phyloP scores from a whole-genome alignment of 164 flowering plant genomes.

The Piper longum region DNA sequence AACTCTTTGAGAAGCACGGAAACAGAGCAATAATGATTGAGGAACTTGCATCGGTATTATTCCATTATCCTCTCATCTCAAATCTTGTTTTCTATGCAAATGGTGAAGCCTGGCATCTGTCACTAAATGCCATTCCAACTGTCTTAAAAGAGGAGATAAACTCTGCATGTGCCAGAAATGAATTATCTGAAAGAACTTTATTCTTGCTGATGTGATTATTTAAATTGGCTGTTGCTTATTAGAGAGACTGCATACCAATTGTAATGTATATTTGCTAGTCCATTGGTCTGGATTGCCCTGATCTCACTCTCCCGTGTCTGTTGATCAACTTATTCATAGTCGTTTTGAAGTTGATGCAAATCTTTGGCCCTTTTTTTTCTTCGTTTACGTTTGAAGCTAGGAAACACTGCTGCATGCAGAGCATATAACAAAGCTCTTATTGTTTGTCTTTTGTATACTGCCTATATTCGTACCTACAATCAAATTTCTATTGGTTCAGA shows the following conservation, averaged over 20 bases:
- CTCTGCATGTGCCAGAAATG: too few relatives aligned
- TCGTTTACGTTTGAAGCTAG: not conserved
- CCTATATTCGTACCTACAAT: not conserved
- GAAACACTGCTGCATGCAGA: too few relatives aligned
- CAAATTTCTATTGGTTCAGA: not conserved
- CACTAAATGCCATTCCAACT: too few relatives aligned
- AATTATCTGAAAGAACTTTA: too few relatives aligned
- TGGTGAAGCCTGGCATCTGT: too few relatives aligned
- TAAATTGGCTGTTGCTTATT: too few relatives aligned
- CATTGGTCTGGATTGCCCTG: not conserved
- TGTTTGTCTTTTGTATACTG: not conserved
- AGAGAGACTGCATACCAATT: too few relatives aligned
- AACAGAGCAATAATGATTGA: constrained; percentile 82
- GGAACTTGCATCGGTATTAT: constrained; percentile 87
- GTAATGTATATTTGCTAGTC: not conserved
- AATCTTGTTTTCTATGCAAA: not conserved
- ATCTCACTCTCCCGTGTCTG: not conserved
- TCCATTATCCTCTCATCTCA: not conserved
- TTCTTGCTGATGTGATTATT: not conserved
- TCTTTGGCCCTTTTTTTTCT: too few relatives aligned
- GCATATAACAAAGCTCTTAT: not conserved
- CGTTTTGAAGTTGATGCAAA: not conserved
- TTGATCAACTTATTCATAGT: not conserved
- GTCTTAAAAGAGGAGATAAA: too few relatives aligned
- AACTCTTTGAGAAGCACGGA: constrained; percentile 87